Conservation (phyloP, 371 early-diverging fungal species). For the Sanchytrium tribonematis region DNA sequence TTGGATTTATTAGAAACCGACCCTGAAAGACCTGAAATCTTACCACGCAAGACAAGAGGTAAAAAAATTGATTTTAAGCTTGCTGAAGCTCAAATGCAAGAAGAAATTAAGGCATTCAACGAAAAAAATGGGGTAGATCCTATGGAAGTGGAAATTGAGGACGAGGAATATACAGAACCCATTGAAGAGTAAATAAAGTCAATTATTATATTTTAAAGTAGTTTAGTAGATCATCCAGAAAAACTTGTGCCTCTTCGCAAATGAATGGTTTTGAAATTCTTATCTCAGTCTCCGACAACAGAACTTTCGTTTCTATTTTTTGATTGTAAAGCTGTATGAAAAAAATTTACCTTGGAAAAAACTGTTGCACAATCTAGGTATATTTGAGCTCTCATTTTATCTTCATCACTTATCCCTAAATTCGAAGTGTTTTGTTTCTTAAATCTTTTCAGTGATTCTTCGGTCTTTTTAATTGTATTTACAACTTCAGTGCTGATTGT, state of each 20-base stretch:
- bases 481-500: not conserved
- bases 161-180: not conserved
- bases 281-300: not conserved
- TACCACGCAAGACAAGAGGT: not conserved
- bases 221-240: no score
- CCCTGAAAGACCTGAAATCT: not conserved
- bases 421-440: not conserved
- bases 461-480: not conserved
- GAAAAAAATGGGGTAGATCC: not conserved
- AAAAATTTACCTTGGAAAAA: not conserved
- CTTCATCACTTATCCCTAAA: not conserved
- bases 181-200: not conserved
- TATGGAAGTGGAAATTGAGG: not conserved
- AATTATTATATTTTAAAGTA: no score
- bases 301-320: no score
- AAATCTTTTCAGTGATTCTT: not conserved
- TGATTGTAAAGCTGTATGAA: no score
- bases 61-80: not conserved
- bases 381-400: not conserved
- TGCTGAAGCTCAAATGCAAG: not conserved
- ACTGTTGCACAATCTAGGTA: not conserved
- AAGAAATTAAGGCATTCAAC: not conserved
- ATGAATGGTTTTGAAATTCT: not conserved
- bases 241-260: not conserved
- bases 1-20: not conserved